These are phyloP conservation scores for Flaveria robusta DNA, from an alignment of 129 eudicot genomes.

Conservation along the genomic window DNA sequence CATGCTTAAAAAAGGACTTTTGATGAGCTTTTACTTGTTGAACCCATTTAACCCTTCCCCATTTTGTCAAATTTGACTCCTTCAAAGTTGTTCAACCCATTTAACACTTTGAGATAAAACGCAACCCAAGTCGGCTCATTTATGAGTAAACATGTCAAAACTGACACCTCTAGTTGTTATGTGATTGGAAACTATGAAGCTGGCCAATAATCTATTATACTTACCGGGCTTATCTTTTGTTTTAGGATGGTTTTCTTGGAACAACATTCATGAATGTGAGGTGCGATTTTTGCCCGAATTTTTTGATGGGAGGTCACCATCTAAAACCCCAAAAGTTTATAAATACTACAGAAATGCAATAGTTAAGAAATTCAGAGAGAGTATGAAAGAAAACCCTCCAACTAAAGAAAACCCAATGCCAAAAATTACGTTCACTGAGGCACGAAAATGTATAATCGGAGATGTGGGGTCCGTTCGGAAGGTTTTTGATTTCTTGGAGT, in stretches of 20 bases:
- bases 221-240: constrained; percentile 17
- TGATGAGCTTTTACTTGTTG: too few relatives aligned
- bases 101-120: background rate
- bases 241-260: constrained; percentile 89
- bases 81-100: background rate
- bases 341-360: constrained; percentile 78
- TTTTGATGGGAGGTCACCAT: constrained; percentile 71
- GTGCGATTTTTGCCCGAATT: constrained; percentile 60
- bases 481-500: constrained; percentile 80
- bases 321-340: constrained; percentile 74
- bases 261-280: constrained; percentile 72
- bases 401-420: constrained; percentile 50
- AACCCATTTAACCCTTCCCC: too few relatives aligned
- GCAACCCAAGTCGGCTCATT: background rate
- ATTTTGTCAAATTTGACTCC: too few relatives aligned
- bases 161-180: background rate
- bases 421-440: constrained; percentile 78
- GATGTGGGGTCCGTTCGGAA: constrained; percentile 81
- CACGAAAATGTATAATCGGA: constrained; percentile 65
- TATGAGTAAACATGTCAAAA: constrained; percentile 4
- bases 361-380: constrained; percentile 53
- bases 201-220: background rate
- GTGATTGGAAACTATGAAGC: background rate
- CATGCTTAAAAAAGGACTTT: background rate
- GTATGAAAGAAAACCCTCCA: constrained; percentile 44